Base-by-base conservation (phyloP, 2,329 filamentous ascomycete species). In the Teratosphaeriaceae sp. region DNA sequence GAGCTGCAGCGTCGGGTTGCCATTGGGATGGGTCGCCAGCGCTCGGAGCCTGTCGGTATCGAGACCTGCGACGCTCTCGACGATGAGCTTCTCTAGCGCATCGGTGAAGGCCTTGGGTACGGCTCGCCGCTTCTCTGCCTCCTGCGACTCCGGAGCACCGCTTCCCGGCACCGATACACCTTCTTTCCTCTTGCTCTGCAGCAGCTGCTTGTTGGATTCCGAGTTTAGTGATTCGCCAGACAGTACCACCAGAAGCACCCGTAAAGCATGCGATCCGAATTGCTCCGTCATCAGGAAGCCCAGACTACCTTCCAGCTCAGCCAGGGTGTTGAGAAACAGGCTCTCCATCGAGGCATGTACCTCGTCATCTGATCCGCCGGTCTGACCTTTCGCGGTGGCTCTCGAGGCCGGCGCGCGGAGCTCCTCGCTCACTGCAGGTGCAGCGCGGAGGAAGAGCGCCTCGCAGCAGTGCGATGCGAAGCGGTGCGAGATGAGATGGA, bases 391-490 rank as follows among this genome's bases (percentile, higher is more conserved):
- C 18, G 71, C 70, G 16, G 62, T 64, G 2, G 60, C 61, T 16
- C 55, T 53, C 13, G 62, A 63, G 27, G 70, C 68, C 20, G 31
- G 9, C 76, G 51, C 61, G 5, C 68, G 65, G 13, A 86, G 66
- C 65, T 95, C 89, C 48, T 82, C 72, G 12, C 84, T 84, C 27
- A 95, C 85, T 9, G 84, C 69, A 1, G 85, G 83, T 0, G 89
- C 89, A 1, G 86, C 84, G 51, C 85, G 80, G 38, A 89, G 72
- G 64, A 98, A 97, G 23, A 98, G 75, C 20, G 87, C 87, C 68
- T 98, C 92, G 63, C 89, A 96, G 67, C 90, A 97, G 70, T 98
- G 92, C 47, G 89, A 94, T 4, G 92, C 92, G 59, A 98, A 98
- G 15, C 92, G 84, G 67, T 98, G 92, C 62, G 94, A 89, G 40